Conservation (phyloP, 129 eudicot genomes). For the Logfia minima region DNA sequence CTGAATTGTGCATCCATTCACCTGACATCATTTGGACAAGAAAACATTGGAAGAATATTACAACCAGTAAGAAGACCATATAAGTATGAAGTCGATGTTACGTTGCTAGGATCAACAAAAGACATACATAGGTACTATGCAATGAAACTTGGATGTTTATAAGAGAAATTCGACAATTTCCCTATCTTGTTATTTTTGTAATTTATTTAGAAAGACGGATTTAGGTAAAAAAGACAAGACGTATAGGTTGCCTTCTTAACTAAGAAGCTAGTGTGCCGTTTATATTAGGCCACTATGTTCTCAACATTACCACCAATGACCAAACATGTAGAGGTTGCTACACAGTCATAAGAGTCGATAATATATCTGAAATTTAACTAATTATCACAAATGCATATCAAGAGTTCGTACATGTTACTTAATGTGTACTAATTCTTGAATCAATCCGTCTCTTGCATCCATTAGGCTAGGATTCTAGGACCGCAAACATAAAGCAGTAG, state of each 20-base stretch:
- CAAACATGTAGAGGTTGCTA: neutral
- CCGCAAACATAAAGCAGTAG: neutral
- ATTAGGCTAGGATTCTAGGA: neutral
- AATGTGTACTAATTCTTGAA: neutral
- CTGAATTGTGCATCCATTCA: constrained; percentile 95
- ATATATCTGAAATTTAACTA: neutral
- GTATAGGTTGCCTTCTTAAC: neutral
- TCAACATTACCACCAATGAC: neutral
- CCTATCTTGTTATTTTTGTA: neutral
- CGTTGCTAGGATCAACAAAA: neutral
- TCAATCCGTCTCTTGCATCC: neutral
- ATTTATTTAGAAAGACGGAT: neutral
- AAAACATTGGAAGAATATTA: neutral
- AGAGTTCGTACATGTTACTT: neutral
- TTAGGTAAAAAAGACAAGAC: neutral
- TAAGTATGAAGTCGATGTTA: neutral
- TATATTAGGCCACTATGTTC: neutral
- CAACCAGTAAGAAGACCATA: neutral
- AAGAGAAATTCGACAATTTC: neutral
- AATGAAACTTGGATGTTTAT: neutral
- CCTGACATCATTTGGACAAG: constrained; percentile 43
- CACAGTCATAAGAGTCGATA: neutral
- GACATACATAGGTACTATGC: neutral
- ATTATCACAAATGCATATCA: neutral
- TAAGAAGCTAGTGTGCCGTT: neutral